phyloP scores from a whole-genome alignment of 768 basidiomycete genomes.

The Trametes gibbosa region DNA sequence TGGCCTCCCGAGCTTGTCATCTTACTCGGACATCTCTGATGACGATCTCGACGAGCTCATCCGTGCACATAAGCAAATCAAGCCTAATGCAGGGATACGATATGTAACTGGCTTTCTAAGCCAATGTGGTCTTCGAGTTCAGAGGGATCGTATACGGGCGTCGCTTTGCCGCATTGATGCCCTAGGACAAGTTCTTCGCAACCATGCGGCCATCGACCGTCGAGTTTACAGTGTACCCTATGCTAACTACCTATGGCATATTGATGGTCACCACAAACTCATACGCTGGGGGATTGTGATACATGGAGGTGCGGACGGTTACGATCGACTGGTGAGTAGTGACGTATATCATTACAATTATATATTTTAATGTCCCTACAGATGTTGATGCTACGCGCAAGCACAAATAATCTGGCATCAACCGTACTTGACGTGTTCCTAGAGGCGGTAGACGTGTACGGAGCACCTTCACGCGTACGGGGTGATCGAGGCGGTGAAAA shows the following conservation, averaged over 20 bases:
- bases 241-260: neutral
- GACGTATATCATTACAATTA: no score
- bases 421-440: neutral
- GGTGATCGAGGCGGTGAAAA: slow-evolving; percentile 44
- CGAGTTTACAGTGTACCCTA: neutral
- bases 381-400: neutral
- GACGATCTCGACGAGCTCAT: neutral
- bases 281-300: neutral
- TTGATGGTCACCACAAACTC: neutral
- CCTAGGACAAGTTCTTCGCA: neutral
- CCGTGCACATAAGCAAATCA: neutral
- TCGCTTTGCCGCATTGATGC: neutral
- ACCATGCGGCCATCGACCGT: neutral
- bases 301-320: neutral
- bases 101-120: neutral
- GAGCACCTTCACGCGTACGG: slow-evolving; percentile 16
- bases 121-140: neutral
- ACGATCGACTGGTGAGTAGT: neutral
- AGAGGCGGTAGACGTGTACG: neutral
- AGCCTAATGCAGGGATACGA: neutral
- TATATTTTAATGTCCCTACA: no score
- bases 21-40: neutral
- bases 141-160: neutral
- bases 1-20: neutral
- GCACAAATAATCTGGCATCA: neutral